Conservation (phyloP, 2,329 filamentous ascomycete species). For the Cercospora zeae-maydis region DNA sequence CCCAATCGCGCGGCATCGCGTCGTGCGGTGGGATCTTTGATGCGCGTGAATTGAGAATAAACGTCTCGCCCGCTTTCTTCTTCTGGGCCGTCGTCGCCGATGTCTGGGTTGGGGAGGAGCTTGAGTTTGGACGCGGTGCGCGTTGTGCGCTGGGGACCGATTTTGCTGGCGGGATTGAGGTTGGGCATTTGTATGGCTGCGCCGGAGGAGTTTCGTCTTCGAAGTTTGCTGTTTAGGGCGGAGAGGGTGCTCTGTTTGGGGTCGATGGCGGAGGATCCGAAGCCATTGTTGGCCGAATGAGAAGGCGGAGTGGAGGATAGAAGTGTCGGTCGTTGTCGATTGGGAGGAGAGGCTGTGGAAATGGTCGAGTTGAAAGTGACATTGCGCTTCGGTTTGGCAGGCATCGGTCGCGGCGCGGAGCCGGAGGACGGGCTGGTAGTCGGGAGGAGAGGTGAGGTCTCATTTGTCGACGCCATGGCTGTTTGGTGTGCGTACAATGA, state of each 20-base stretch:
- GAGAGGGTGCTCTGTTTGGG: conserved; percentile 62
- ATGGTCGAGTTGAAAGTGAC: conserved; percentile 73
- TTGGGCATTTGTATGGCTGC: conserved; percentile 49
- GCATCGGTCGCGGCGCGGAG: conserved; percentile 24
- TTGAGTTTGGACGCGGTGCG: conserved; percentile 97
- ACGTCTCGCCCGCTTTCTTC: conserved; percentile 93
- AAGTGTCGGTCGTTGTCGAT: conserved; percentile 28
- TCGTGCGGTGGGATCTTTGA: conserved; percentile 91
- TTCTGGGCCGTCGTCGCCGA: conserved; percentile 70
- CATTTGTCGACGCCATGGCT: conserved; percentile 13
- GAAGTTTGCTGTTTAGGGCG: conserved; percentile 80
- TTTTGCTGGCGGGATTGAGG: conserved; percentile 58
- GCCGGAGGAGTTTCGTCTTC: conserved; percentile 79
- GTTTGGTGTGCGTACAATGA: background rate
- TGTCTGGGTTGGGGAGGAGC: conserved; percentile 85
- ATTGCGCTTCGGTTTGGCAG: conserved; percentile 52
- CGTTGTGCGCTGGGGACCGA: conserved; percentile 90
- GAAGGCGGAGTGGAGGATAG: conserved; percentile 34
- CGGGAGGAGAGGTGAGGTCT: conserved; percentile 26
- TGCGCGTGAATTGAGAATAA: conserved; percentile 95
- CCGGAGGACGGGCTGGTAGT: conserved; percentile 11
- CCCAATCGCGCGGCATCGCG: conserved; percentile 88
- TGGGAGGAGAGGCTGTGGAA: conserved; percentile 43
- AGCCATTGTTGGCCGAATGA: conserved; percentile 22
- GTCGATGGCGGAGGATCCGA: conserved; percentile 34